Evolutionary conservation across 352 stramenopile genomes (phyloP), one percentile per base, ranked within the genome.

Genomic region (Phytophthora boehmeriae): DNA sequence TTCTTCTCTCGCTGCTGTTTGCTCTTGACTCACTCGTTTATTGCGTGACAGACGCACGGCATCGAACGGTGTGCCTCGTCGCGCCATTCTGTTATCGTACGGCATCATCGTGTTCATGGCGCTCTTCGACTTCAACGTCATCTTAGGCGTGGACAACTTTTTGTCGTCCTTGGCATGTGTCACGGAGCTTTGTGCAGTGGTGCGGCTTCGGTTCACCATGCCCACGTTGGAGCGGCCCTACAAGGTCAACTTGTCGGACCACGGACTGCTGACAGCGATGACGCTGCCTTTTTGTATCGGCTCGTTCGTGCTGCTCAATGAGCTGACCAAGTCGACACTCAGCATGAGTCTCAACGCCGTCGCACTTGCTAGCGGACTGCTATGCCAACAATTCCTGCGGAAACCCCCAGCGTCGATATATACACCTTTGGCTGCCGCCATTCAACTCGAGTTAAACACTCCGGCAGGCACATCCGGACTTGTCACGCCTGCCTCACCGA

Each of bases 111-210:
- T 95, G 41, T 89, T 96, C 57, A 88, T 97, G 72, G 83, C 86
- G 41, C 78, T 90, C 27, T 85, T 97, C 47, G 85, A 91, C 60
- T 97, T 97, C 63, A 82, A 96, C 56, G 71, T 83, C 28, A 96
- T 96, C 49, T 59, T 97, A 4, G 88, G 93, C 36, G 80, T 98
- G 35, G 81, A 98, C 60, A 99, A 98, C 69, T 95, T 97, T 27
- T 80, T 98, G 44, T 99, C 96, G 68, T 78, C 90, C 8, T 65
- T 97, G 22, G 68, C 91, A 4, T 90, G 95, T 42, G 59, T 98
- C 17, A 87, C 96, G n/a, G 93, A 98, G 59, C 89, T 98, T 48
- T 82, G 71, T 19, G 94, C 93, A 0, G 97, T 97, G 54, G 69
- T 98, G 36, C 83, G 93, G 23, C 75, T 99, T 19, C 83, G 96